These are phyloP conservation scores for Didymella segeticola DNA, from an alignment of 2,329 filamentous ascomycete genomes.

Conservation along the genomic window DNA sequence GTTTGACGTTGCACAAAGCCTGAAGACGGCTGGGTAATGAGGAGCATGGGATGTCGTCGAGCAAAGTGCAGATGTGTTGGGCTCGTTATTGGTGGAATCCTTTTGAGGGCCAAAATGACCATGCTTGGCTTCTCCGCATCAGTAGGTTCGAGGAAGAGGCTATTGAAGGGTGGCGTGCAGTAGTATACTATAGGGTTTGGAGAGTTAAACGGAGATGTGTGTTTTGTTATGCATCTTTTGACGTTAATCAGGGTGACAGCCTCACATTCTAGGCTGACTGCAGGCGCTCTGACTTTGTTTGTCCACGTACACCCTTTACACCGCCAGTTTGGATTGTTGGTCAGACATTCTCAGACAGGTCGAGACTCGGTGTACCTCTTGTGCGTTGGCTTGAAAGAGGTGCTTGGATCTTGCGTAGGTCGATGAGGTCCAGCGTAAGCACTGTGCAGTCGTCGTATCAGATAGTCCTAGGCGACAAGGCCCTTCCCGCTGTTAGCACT, in stretches of 20 bases:
- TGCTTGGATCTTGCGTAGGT: neutral
- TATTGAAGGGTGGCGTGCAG: neutral
- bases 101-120: neutral
- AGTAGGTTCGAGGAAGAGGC: neutral
- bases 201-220: neutral
- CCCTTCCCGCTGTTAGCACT: neutral
- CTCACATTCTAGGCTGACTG: slow-evolving; percentile 14
- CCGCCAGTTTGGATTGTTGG: slow-evolving; percentile 3
- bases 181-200: neutral
- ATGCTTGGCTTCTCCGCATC: neutral
- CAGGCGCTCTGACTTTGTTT: slow-evolving; percentile 12
- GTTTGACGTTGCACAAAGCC: too few species aligned
- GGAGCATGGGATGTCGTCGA: neutral
- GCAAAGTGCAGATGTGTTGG: neutral
- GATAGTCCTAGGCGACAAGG: neutral
- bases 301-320: slow-evolving; percentile 18
- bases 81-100: neutral
- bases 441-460: neutral
- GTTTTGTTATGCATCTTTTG: slow-evolving; percentile 3
- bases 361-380: neutral
- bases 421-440: neutral
- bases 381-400: neutral
- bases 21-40: neutral
- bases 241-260: slow-evolving; percentile 4
- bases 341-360: neutral